Conservation (phyloP, 164 flowering plant species). For the Annona cherimola region DNA sequence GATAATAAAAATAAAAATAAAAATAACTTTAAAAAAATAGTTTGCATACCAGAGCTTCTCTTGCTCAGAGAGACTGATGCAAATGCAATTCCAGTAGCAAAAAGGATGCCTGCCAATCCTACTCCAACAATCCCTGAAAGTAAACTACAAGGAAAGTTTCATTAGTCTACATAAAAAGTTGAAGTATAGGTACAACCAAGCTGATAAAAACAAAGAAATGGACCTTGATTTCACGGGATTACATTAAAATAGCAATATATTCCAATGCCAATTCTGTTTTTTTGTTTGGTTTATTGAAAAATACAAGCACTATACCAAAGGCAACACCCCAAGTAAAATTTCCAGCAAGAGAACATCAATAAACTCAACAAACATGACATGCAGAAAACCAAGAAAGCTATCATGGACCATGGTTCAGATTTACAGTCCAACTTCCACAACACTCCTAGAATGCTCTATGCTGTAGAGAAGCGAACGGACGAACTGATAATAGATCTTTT, state of each 20-base stretch:
- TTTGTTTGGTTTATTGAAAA: too few relatives aligned
- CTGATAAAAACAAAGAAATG: constrained; percentile 1
- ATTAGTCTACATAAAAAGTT: constrained; percentile 32
- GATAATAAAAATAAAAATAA: too few relatives aligned
- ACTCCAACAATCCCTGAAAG: constrained; percentile 72
- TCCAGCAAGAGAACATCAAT: too few relatives aligned
- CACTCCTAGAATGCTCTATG: not conserved
- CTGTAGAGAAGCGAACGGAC: not conserved
- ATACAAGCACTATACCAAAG: too few relatives aligned
- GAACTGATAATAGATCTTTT: not conserved
- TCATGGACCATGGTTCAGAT: not conserved
- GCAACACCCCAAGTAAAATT: too few relatives aligned
- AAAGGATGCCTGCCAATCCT: constrained; percentile 62
- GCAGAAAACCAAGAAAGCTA: too few relatives aligned
- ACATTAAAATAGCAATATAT: not conserved
- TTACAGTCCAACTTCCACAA: not conserved
- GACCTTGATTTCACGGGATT: not conserved
- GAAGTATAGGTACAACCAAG: not conserved
- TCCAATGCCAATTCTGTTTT: not conserved
- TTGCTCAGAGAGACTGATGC: constrained; percentile 60
- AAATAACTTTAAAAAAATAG: not conserved
- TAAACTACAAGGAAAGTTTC: constrained; percentile 46
- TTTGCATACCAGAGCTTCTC: constrained; percentile 51
- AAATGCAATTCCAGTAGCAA: constrained; percentile 62
- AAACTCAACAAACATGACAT: too few relatives aligned